These are phyloP conservation scores for Colletotrichum tofieldiae DNA, from an alignment of 2,329 filamentous ascomycete genomes.

Conservation along the genomic window DNA sequence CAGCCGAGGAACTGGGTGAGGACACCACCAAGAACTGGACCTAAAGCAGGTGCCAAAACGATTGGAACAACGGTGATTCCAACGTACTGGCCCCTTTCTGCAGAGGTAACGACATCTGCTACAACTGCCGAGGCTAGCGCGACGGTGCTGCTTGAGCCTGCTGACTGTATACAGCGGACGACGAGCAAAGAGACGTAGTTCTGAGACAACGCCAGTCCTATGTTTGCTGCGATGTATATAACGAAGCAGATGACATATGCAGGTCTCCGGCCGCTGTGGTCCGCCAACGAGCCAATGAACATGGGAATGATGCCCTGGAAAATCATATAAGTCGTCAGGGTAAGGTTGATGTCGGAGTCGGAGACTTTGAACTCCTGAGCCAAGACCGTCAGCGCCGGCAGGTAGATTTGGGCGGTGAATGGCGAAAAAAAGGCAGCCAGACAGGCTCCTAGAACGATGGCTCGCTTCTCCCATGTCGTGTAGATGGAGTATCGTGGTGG, in stretches of 20 bases:
- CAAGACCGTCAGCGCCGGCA: constrained; percentile 66
- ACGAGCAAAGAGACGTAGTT: constrained; percentile 67
- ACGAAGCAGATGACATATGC: constrained; percentile 57
- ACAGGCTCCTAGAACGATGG: constrained; percentile 58
- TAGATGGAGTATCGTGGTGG: constrained; percentile 55
- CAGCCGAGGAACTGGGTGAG: constrained; percentile 56
- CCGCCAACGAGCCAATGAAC: constrained; percentile 62
- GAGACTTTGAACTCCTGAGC: constrained; percentile 63
- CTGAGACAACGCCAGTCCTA: constrained; percentile 67
- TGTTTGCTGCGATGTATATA: constrained; percentile 54
- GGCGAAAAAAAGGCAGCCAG: constrained; percentile 62
- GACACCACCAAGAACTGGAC: constrained; percentile 59
- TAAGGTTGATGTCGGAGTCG: constrained; percentile 62
- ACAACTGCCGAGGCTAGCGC: constrained; percentile 75
- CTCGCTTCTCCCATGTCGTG: constrained; percentile 57
- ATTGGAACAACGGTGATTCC: constrained; percentile 60
- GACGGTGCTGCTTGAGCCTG: constrained; percentile 74
- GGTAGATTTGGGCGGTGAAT: constrained; percentile 67
- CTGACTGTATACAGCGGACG: constrained; percentile 69
- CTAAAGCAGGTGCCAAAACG: constrained; percentile 60
- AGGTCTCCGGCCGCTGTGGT: constrained; percentile 56
- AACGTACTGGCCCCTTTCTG: constrained; percentile 57
- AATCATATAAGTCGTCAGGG: constrained; percentile 71
- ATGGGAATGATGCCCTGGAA: constrained; percentile 73
- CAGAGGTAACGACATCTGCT: constrained; percentile 74